These are phyloP conservation scores for Malus domestica DNA, from an alignment of 306 rosid genomes.

Conservation along the genomic window DNA sequence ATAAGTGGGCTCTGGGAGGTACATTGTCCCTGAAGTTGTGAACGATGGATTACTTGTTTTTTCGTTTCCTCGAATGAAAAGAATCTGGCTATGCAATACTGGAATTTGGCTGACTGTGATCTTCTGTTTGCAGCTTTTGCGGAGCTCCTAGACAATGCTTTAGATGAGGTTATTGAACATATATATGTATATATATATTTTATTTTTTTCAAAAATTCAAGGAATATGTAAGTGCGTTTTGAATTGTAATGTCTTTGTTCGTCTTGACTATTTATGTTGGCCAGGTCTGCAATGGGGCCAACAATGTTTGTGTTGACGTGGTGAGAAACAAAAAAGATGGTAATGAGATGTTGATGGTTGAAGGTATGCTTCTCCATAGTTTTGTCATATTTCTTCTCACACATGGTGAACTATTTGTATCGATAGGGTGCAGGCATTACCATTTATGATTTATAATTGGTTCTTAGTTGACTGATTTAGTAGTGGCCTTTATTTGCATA, in stretches of 20 bases:
- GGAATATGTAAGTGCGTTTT: neutral
- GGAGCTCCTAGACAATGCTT: constrained; percentile 81
- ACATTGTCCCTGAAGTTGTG: neutral
- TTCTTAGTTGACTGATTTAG: neutral
- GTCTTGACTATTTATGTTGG: neutral
- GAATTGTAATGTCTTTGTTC: neutral
- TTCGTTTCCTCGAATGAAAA: neutral
- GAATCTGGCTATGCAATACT: neutral
- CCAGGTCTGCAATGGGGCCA: constrained; percentile 85
- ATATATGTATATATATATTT: neutral
- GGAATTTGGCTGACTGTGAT: neutral
- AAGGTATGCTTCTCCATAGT: constrained; percentile 41
- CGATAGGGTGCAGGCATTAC: neutral
- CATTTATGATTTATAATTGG: neutral
- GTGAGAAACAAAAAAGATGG: constrained; percentile 56
- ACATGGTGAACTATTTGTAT: neutral
- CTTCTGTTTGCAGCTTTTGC: constrained; percentile 70
- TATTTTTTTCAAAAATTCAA: neutral
- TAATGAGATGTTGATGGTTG: constrained; percentile 55
- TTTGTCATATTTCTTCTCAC: neutral
- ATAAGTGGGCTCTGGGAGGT: constrained; percentile 99
- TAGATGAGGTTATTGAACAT: constrained; percentile 64
- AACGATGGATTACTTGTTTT: neutral
- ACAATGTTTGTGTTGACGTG: constrained; percentile 68
- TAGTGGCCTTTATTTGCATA: neutral